A percentile compares a stretch with the other conserved stretches of the same genome.
Conservation (phyloP, 2,329 filamentous ascomycete species). For the Moelleriella libera region DNA sequence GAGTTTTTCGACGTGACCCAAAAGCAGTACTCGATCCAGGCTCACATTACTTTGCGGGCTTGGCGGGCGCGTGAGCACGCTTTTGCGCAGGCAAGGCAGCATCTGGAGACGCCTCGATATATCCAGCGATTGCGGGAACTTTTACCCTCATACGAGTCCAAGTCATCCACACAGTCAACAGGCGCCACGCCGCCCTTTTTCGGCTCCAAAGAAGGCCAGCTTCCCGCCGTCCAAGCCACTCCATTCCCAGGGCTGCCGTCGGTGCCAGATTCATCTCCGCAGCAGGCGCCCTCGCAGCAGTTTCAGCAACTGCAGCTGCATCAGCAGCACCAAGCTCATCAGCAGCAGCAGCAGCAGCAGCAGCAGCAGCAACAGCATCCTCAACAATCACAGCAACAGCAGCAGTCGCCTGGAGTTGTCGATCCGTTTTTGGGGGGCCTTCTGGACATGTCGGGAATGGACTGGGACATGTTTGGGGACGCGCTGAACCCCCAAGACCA, state of each 20-base stretch:
- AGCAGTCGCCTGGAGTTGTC: constrained; percentile 12
- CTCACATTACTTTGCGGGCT: constrained; percentile 32
- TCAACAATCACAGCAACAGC: neutral
- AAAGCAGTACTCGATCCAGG: constrained; percentile 29
- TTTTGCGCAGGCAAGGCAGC: constrained; percentile 20
- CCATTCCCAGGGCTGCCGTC: neutral
- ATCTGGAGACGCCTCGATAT: constrained; percentile 27
- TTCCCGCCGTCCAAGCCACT: neutral
- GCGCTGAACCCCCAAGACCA: constrained; percentile 13
- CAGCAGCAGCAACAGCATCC: constrained; percentile 4
- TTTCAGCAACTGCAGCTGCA: neutral
- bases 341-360: neutral
- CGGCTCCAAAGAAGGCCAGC: neutral
- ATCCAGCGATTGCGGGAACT: constrained; percentile 28
- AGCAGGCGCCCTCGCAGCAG: neutral
- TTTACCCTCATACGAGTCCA: constrained; percentile 24
- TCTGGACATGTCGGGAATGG: constrained; percentile 26
- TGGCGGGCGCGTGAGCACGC: constrained; percentile 36
- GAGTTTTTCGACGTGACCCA: constrained; percentile 35
- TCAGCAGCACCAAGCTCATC: neutral
- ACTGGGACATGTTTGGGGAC: constrained; percentile 31
- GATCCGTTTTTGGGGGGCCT: constrained; percentile 30
- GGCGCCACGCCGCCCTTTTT: neutral
- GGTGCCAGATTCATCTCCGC: neutral
- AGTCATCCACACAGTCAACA: constrained; percentile 14